Percentiles rank a stretch among this genome's conserved stretches.
Conservation (phyloP, 2,329 filamentous ascomycete species). For the Colletotrichum limetticola region DNA sequence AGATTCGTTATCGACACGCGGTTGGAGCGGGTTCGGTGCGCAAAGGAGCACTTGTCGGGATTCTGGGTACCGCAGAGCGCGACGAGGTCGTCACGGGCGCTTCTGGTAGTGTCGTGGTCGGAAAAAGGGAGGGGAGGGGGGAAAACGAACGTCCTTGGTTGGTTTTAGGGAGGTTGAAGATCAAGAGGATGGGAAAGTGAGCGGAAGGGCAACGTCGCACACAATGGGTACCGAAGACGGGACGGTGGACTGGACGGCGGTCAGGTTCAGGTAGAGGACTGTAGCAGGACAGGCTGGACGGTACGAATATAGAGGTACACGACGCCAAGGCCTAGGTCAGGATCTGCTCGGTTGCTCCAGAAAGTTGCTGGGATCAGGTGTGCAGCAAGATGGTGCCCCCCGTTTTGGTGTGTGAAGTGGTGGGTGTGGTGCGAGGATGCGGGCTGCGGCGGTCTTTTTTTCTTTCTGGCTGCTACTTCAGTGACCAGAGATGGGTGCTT, state of each 20-base stretch:
- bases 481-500: background rate
- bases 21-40: background rate
- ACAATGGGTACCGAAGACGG: conserved; percentile 20
- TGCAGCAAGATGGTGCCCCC: conserved; percentile 22
- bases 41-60: background rate
- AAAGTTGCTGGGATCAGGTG: conserved; percentile 18
- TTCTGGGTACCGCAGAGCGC: conserved; percentile 16
- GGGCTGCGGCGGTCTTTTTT: background rate
- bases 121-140: background rate
- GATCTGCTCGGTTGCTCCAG: conserved; percentile 26
- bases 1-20: background rate
- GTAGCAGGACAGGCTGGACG: conserved; percentile 12
- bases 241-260: background rate
- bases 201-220: conserved; percentile 30
- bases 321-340: conserved; percentile 6
- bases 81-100: conserved; percentile 13
- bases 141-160: conserved; percentile 23
- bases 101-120: conserved; percentile 23
- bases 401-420: conserved; percentile 17
- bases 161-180: conserved; percentile 34
- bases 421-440: background rate
- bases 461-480: background rate
- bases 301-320: background rate
- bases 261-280: background rate
- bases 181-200: conserved; percentile 15